Conservation (phyloP, 2,329 filamentous ascomycete genomes). For the Lachnellula cervina region DNA sequence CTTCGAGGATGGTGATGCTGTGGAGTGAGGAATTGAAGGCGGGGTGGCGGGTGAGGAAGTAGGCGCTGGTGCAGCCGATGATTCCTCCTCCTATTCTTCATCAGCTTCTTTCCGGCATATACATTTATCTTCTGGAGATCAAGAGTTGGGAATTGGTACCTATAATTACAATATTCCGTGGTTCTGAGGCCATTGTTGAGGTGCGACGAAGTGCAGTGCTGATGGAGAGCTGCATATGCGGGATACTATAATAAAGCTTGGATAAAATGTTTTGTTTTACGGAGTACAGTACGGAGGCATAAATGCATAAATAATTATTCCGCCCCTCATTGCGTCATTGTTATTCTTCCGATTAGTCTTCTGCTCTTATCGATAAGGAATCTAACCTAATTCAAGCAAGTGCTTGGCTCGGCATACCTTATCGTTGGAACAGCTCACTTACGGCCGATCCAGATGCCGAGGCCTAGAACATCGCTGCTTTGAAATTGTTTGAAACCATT, state of each 20-base stretch:
- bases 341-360: neutral
- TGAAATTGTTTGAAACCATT: neutral
- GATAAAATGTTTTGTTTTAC: neutral
- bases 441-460: neutral
- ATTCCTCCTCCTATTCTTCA: conserved; percentile 65
- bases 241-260: neutral
- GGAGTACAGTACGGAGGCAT: too few relatives aligned
- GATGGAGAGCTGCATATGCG: neutral
- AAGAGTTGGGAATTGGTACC: conserved; percentile 32
- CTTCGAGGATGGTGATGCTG: conserved; percentile 81
- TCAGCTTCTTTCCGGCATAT: neutral
- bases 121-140: conserved; percentile 54
- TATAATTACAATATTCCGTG: conserved; percentile 31
- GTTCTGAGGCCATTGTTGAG: conserved; percentile 14
- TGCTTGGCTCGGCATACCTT: neutral
- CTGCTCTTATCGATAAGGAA: neutral
- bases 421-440: neutral
- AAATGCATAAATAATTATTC: neutral
- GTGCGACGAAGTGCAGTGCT: neutral
- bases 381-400: neutral
- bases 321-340: neutral
- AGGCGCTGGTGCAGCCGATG: conserved; percentile 86
- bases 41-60: conserved; percentile 83
- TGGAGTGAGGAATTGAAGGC: conserved; percentile 71
- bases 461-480: neutral